phyloP scores from a whole-genome alignment of 2,329 filamentous ascomycete species.

The Mollisia scopiformis region DNA sequence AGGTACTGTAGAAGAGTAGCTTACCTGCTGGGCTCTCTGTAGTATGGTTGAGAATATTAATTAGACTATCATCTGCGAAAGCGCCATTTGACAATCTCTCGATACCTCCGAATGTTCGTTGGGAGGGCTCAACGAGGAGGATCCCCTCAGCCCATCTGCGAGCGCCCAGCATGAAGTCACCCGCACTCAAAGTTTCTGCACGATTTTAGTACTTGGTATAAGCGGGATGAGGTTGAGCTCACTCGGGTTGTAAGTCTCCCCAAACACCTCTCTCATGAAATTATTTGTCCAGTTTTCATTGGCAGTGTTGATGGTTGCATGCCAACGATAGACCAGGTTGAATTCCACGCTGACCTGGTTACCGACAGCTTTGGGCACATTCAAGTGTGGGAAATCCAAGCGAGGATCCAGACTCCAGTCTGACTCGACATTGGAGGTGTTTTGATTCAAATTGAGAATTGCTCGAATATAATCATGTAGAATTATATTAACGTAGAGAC shows the following conservation, averaged over 20 bases:
- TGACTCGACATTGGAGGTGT: conserved; percentile 12
- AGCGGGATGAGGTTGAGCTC: conserved; percentile 38
- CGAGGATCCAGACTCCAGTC: conserved; percentile 78
- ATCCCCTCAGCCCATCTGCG: background rate
- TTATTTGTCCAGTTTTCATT: conserved; percentile 81
- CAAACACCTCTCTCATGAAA: conserved; percentile 63
- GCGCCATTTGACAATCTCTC: conserved; percentile 65
- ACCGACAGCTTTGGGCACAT: conserved; percentile 43
- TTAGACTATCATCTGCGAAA: conserved; percentile 75
- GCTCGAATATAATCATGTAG: conserved; percentile 77
- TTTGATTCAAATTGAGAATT: conserved; percentile 42
- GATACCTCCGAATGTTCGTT: conserved; percentile 69
- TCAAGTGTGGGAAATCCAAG: too few species aligned
- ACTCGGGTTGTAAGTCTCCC: conserved; percentile 45
- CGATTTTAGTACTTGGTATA: conserved; percentile 42
- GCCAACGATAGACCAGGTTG: conserved; percentile 83
- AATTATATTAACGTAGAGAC: conserved; percentile 78
- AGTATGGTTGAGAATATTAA: conserved; percentile 65
- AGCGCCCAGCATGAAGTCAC: background rate
- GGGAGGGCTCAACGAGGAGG: conserved; percentile 41
- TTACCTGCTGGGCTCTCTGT: conserved; percentile 78
- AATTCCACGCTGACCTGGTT: conserved; percentile 86
- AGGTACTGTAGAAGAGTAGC: too few species aligned
- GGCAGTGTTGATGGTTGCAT: conserved; percentile 72
- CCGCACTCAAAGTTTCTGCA: conserved; percentile 53